Evolutionary conservation across 2,329 filamentous ascomycete species (phyloP), one percentile per base, ranked within the genome.

Genomic region (Colletotrichum siamense): DNA sequence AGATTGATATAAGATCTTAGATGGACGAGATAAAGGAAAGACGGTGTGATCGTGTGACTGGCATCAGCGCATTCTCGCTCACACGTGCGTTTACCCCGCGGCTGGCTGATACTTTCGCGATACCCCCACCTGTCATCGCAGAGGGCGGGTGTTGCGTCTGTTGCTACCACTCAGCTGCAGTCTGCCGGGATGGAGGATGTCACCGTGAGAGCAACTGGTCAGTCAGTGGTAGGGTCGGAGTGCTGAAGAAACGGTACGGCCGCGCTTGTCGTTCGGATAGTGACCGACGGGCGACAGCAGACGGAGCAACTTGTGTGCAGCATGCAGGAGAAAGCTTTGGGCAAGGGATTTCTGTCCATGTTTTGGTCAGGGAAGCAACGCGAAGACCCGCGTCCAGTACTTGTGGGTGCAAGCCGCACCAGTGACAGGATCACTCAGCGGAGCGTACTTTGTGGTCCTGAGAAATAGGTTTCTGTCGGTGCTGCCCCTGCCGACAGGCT

Each of bases 121-220:
- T 44, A 63, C 52, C 36, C 30, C 39, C 39, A 39, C 52, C 30
- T 30, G 36, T 24, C 12, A 10, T 22, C 26, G 15, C 30, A 72
- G 36, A 72, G 55, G 57, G 57, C 67, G 67, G 72, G 39, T 72
- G 73, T 36, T 68, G 61, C 72, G 67, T 66, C 49, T 71, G 36
- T 36, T 75, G 49, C 55, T 36, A 52, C 71, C 64, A 55, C 36
- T 63, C 65, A 39, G 64, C 28, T 18, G 55, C 28, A 34, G 36
- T 64, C 34, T 64, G n/a, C 62, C 34, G 59, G 30, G 18, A 34
- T 63, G n/a, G 59, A 64, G n/a, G 16, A 44, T 44, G 16, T 44
- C 62, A 44, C 34, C 62, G 12, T 64, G 32, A 26, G 34, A 26
- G 62, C 30, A 10, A 68, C 16, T 39, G 49, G 49, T 49, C 44